Conservation (phyloP, 2,329 filamentous ascomycete species). For the Waltergamsia citrina region DNA sequence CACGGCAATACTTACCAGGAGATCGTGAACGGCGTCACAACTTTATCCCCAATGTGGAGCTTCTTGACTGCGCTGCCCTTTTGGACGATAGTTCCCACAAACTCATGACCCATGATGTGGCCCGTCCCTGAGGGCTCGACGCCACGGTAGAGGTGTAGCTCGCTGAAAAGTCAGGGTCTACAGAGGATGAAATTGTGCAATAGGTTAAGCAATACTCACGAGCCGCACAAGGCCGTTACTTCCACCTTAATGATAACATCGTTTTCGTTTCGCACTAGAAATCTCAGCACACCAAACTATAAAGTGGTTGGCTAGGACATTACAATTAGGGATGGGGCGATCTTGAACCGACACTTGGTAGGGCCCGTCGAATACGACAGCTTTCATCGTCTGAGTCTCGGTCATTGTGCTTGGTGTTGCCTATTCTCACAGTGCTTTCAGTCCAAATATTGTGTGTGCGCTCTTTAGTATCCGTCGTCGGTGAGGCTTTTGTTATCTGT, state of each 20-base stretch:
- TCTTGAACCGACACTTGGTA: conserved; percentile 69
- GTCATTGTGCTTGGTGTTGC: conserved; percentile 14
- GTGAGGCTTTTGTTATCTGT: too few species aligned
- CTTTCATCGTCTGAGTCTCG: conserved; percentile 60
- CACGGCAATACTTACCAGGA: conserved; percentile 51
- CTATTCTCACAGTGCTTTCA: too few species aligned
- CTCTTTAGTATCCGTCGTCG: too few species aligned
- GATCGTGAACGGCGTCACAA: conserved; percentile 77
- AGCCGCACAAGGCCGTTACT: conserved; percentile 79
- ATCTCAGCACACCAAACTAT: conserved; percentile 7
- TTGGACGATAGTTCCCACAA: conserved; percentile 66
- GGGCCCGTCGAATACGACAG: conserved; percentile 78
- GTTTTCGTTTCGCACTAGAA: conserved; percentile 51
- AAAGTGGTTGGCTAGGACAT: conserved; percentile 3
- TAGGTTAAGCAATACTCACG: conserved; percentile 43
- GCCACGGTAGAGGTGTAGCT: conserved; percentile 80
- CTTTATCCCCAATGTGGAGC: conserved; percentile 63
- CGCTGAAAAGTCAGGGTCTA: conserved; percentile 50
- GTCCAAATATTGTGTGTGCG: background rate
- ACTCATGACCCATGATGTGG: conserved; percentile 74
- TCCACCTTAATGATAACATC: conserved; percentile 80
- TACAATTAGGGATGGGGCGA: conserved; percentile 61
- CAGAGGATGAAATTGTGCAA: background rate
- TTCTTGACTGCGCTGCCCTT: conserved; percentile 58
- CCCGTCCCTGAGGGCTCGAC: conserved; percentile 59